Evolutionary conservation across 768 basidiomycete genomes (phyloP), one percentile per base, ranked within the genome.

Genomic region (Sarcomyxa edulis): DNA sequence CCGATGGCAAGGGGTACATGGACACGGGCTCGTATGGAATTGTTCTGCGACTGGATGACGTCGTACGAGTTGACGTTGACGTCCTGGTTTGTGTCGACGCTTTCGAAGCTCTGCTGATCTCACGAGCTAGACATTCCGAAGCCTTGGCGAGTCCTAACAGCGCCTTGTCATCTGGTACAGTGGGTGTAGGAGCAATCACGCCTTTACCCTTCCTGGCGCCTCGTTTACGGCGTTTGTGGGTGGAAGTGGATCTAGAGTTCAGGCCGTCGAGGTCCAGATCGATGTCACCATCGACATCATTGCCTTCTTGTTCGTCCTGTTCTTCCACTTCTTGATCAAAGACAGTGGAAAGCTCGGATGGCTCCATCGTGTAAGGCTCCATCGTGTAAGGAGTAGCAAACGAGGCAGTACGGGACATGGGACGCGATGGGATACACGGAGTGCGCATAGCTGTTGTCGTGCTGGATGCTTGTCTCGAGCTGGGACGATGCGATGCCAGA

Each of bases 171-270:
- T 65, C 62, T 31, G 65, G 53, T 24, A 64, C 50, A 7, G 55
- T 40, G 0, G 59, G 58, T 4, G 61, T 54, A n/a, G 55, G 11
- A 10, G 41, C 24, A 16, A 22, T 23, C 8, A 33, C 10, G 12
- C 84, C 75, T 61, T 85, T 88, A 52, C 84, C 84, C 64, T 89
- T 93, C 37, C 93, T 74, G 2, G 82, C 78, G 27, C 92, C 91
- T 35, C 92, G 74, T 60, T 89, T 93, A 42, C 88, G 74, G 19
- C 88, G 73, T 62, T 83, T 92, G 56, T 76, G 79, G 31, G 74
- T 84, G 32, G 86, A 87, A 8, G 82, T 65, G 8, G 80, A 78
- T 36, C 83, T 69, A 39, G 81, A 76, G 45, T 69, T 61, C 48
- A 59, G 59, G 5, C 54, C 63, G 16, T 64, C 58, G 21, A 61